A percentile compares a stretch with the other conserved stretches of the same genome.
These are phyloP conservation scores for Alternaria viburni DNA, from an alignment of 2,329 filamentous ascomycete genomes.

Conservation along the genomic window DNA sequence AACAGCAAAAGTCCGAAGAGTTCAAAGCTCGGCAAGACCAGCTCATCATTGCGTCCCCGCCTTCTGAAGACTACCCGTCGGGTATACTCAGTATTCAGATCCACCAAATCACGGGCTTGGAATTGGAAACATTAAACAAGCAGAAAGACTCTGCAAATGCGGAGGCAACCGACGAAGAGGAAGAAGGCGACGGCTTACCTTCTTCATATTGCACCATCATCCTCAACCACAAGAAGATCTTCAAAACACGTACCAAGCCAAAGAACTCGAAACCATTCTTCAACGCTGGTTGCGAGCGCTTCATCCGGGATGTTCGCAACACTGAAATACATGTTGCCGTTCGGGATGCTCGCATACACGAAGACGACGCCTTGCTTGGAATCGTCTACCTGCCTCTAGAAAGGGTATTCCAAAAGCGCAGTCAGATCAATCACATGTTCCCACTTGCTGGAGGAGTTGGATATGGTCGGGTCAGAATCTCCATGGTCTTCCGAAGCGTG, in stretches of 20 bases:
- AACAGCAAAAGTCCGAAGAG: slow-evolving; percentile 72
- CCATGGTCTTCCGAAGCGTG: slow-evolving; percentile 75
- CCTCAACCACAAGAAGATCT: slow-evolving; percentile 72
- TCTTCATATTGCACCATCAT: slow-evolving; percentile 76
- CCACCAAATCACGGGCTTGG: slow-evolving; percentile 74
- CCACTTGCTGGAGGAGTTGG: slow-evolving; percentile 76
- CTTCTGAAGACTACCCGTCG: slow-evolving; percentile 65
- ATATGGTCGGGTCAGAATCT: slow-evolving; percentile 71
- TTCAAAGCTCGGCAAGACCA: slow-evolving; percentile 63
- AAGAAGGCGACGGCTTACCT: slow-evolving; percentile 68
- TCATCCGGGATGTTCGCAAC: slow-evolving; percentile 70
- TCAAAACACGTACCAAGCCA: slow-evolving; percentile 75
- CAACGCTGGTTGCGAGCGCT: slow-evolving; percentile 76
- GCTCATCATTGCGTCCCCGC: slow-evolving; percentile 72
- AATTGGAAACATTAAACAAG: slow-evolving; percentile 67
- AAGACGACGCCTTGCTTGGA: slow-evolving; percentile 72
- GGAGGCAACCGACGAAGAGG: slow-evolving; percentile 64
- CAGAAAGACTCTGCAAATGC: slow-evolving; percentile 55
- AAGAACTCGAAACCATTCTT: slow-evolving; percentile 81
- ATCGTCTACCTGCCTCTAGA: slow-evolving; percentile 71
- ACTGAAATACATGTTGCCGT: slow-evolving; percentile 73
- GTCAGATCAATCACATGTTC: slow-evolving; percentile 70
- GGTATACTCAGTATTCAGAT: slow-evolving; percentile 74
- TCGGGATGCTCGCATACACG: slow-evolving; percentile 70
- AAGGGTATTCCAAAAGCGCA: slow-evolving; percentile 66